phyloP scores from a whole-genome alignment of 2,329 filamentous ascomycete genomes.

The Monilinia laxa region DNA sequence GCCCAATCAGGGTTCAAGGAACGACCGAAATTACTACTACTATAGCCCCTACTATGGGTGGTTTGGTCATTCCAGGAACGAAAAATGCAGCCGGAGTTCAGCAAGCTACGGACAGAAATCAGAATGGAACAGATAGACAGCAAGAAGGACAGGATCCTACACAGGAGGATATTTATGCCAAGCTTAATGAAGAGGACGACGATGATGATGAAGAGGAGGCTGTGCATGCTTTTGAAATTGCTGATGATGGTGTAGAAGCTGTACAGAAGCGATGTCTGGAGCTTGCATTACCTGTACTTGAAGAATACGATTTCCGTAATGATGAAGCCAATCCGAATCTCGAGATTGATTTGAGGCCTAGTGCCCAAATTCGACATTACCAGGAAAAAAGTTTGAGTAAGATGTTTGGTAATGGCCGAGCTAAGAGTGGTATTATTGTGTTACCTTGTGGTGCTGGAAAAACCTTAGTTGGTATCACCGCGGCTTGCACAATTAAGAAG shows the following conservation, averaged over 20 bases:
- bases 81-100: constrained; percentile 87
- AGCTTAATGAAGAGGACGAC: constrained; percentile 76
- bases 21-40: constrained; percentile 72
- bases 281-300: constrained; percentile 81
- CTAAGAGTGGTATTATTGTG: constrained; percentile 96
- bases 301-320: constrained; percentile 96
- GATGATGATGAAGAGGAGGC: constrained; percentile 80
- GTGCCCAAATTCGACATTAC: constrained; percentile 87
- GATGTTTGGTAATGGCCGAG: constrained; percentile 98
- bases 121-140: constrained; percentile 43
- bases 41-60: constrained; percentile 80
- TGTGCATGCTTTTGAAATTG: constrained; percentile 91
- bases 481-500: constrained; percentile 96
- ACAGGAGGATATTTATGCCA: constrained; percentile 68
- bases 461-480: constrained; percentile 96
- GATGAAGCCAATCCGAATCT: constrained; percentile 86
- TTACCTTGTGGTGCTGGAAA: constrained; percentile 95
- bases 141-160: constrained; percentile 53
- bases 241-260: constrained; percentile 74
- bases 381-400: constrained; percentile 98
- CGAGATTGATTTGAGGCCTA: constrained; percentile 88
- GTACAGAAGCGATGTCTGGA: constrained; percentile 89
- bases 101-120: constrained; percentile 58
- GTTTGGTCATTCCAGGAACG: constrained; percentile 89
- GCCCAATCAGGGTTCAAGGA: constrained; percentile 71